Evolutionary conservation across 225 moss, liverwort and hornwort species (phyloP), one percentile per base, ranked within the genome.

Genomic region (Straminergon stramineum): DNA sequence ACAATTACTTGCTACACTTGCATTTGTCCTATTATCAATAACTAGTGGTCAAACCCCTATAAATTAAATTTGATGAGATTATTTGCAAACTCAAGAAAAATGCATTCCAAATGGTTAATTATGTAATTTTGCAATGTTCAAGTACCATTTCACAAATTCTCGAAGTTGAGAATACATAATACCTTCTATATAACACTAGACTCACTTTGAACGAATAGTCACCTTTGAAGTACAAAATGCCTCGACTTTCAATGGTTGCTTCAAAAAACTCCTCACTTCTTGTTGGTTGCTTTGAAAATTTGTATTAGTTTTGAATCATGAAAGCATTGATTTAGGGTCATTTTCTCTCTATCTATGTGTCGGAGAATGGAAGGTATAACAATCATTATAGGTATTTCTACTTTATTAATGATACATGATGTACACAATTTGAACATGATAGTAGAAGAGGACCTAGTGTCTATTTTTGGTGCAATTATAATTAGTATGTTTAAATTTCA

Each of bases 11-110:
- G 28, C 73, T 28, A 73, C 3, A 73, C 16, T 28, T 73, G 26
- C 28, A 17, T 0, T 17, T 0, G 0, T 73, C 17, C 17, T 16
- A 17, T 0, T 45, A 73, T 28, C 1, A 48, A 9, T 28, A 8
- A 27, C 10, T 0, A 5, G 2, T 27, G 27, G 9, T 27, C 27
- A 43, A 71, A 5, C 0, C 0, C 27, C 26, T 0, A 43, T 16
- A 27, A 73, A 48, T 48, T 48, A 26, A 43, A 73, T 28, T 28
- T 73, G 10, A 43, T 28, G 5, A 43, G 15, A 17, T 5, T 28
- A 10, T 6, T 28, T 6, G 28, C 28, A 45, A 43, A 28, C 3
- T 28, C 28, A 43, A 73, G 9, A 43, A 28, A 27, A 73, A 43
- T 28, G 17, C 10, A 43, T 3, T 2, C 17, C 1, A 73, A 43